Percentiles rank a stretch among this genome's conserved stretches.
Conservation (phyloP, 352 stramenopile genomes). For the Plasmopara muralis region DNA sequence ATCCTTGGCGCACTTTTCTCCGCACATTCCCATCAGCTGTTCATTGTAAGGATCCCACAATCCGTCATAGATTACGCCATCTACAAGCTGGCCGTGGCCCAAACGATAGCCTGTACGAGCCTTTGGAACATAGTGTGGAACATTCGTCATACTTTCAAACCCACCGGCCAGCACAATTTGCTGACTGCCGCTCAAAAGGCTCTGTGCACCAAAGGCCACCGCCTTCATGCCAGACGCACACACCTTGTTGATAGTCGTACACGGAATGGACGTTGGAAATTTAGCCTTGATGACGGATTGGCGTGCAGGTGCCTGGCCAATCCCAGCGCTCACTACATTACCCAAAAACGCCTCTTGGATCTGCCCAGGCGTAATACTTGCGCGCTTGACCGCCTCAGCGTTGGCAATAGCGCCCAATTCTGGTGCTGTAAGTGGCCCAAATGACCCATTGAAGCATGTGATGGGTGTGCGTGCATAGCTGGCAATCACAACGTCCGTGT, state of each 20-base stretch:
- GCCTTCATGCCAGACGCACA: conserved; percentile 95
- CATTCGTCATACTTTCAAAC: conserved; percentile 98
- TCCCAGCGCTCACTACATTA: conserved; percentile 94
- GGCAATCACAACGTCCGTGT: conserved; percentile 90
- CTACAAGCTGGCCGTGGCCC: conserved; percentile 87
- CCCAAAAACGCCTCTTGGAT: conserved; percentile 97
- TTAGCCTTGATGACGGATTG: conserved; percentile 91
- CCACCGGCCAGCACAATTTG: conserved; percentile 91
- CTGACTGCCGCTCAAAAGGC: conserved; percentile 80
- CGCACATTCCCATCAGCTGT: conserved; percentile 93
- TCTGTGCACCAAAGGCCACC: conserved; percentile 79
- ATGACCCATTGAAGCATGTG: conserved; percentile 90
- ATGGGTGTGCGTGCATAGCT: conserved; percentile 95
- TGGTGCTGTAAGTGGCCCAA: conserved; percentile 82
- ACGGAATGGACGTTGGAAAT: conserved; percentile 89
- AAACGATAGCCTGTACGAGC: conserved; percentile 88
- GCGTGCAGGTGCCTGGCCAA: conserved; percentile 94
- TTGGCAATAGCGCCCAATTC: conserved; percentile 93
- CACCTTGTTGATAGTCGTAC: conserved; percentile 99
- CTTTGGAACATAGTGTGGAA: conserved; percentile 94
- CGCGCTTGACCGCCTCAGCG: conserved; percentile 65
- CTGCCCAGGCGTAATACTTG: conserved; percentile 50
- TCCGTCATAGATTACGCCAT: conserved; percentile 92
- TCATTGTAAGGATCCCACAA: conserved; percentile 98
- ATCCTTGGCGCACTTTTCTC: conserved; percentile 90